These are phyloP conservation scores for Geotrichum phurueaensis DNA, from an alignment of 1,139 yeast species.

Conservation along the genomic window DNA sequence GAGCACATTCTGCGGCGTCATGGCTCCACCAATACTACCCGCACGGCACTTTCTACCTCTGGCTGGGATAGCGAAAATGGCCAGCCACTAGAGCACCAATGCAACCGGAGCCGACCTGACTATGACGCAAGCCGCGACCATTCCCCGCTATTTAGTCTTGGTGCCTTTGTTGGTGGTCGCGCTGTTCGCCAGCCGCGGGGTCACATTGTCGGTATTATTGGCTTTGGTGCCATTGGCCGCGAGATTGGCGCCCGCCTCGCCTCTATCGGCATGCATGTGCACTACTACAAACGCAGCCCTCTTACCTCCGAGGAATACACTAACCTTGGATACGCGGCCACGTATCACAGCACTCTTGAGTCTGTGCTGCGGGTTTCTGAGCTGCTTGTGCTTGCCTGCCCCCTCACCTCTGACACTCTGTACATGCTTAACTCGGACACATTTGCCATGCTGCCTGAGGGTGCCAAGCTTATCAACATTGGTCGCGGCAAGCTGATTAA, in stretches of 20 bases:
- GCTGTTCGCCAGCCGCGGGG: constrained; percentile 40
- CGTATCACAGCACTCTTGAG: constrained; percentile 41
- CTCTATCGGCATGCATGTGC: constrained; percentile 60
- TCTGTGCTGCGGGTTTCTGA: constrained; percentile 44
- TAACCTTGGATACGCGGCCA: constrained; percentile 39
- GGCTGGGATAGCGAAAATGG: constrained; percentile 25
- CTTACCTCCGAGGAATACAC: constrained; percentile 37
- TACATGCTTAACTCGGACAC: constrained; percentile 49
- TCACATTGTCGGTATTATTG: constrained; percentile 61
- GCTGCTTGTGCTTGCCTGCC: constrained; percentile 61
- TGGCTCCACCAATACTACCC: constrained; percentile 42
- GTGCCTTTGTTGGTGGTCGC: constrained; percentile 48
- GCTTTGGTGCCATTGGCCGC: constrained; percentile 74
- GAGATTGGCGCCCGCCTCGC: constrained; percentile 53
- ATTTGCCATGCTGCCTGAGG: constrained; percentile 44
- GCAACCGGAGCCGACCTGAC: constrained; percentile 39
- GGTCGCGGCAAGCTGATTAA: constrained; percentile 75
- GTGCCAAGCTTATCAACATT: constrained; percentile 64
- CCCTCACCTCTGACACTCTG: constrained; percentile 54
- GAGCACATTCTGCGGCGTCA: constrained; percentile 40
- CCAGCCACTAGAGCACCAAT: constrained; percentile 35
- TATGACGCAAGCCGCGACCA: constrained; percentile 18
- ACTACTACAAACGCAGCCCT: constrained; percentile 54
- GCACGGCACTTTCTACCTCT: constrained; percentile 28
- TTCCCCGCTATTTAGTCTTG: constrained; percentile 31